Evolutionary conservation across 2,329 filamentous ascomycete genomes (phyloP).

Genomic region (Exophiala dermatitidis): DNA sequence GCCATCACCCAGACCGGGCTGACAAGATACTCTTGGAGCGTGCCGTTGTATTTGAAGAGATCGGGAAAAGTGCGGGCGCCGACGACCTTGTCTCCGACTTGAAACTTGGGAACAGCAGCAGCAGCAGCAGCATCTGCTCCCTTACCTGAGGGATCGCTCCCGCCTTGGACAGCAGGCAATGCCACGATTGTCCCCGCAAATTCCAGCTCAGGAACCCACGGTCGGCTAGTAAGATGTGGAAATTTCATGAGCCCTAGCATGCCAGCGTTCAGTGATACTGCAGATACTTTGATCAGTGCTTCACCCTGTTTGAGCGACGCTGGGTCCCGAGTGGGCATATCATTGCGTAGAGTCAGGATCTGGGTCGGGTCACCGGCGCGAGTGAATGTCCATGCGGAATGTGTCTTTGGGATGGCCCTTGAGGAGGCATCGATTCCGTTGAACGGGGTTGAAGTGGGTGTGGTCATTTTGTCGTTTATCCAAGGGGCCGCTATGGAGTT

Average conservation of each 20-base stretch:
- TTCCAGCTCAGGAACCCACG: constrained; percentile 10
- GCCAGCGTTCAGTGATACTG: constrained; percentile 3
- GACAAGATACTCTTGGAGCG: constrained; percentile 9
- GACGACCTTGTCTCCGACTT: constrained; percentile 5
- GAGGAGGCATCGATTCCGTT: no score
- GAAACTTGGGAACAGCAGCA: background rate
- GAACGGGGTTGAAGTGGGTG: no score
- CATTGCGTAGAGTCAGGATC: constrained; percentile 11
- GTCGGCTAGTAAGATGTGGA: constrained; percentile 8
- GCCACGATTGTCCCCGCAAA: constrained; percentile 13
- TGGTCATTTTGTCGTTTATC: no score
- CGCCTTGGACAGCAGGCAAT: background rate
- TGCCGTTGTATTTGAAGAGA: constrained; percentile 4
- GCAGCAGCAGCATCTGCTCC: background rate
- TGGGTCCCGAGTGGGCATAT: constrained; percentile 1
- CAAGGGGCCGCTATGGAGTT: no score
- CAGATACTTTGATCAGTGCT: constrained; percentile 14
- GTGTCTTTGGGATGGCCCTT: background rate
- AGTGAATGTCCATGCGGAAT: constrained; percentile 9
- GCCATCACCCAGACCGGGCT: background rate
- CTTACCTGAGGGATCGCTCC: background rate
- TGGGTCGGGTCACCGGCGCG: constrained; percentile 1
- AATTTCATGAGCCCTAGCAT: background rate
- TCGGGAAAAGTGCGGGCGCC: constrained; percentile 1
- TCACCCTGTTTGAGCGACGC: constrained; percentile 1